Base-by-base conservation (phyloP, 2,329 filamentous ascomycete species). In the Lecanicillium sp. region DNA sequence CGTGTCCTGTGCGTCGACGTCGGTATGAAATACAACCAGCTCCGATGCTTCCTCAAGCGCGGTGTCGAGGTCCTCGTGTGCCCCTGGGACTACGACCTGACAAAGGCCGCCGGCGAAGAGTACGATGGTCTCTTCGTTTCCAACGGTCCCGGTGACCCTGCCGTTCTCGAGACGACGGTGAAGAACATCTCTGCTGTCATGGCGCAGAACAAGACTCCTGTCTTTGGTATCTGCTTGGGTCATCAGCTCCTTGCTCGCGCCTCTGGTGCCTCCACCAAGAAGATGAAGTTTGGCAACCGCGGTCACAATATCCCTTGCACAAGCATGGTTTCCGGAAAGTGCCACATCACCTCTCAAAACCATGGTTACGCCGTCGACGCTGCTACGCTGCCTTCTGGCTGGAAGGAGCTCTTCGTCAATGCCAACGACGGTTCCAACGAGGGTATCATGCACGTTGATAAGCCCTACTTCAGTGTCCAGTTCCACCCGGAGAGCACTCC, bases 261-360 rank as follows among this genome's bases (percentile, higher is more conserved):
- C 42, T 80, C 88, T 22, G 90, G 90, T 40, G 90, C 89, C 33
- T 72, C 72, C 33, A 97, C 92, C 1, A 65, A 75, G 55, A 98
- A 98, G 74, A 94, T 98, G 87, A 97, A 97, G 74, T 98, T 96
- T 56, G 92, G 92, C 68, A 98, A 98, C 69, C 87, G 92, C 55
- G 92, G 90, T 31, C 87, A 94, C 72, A 98, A 98, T 68, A 97
- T 98, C 55, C 92, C 92, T 32, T 96, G 89, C 72, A 97, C 90
- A 10, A 96, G 85, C 66, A 77, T 95, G 75, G 72, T 97, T 49
- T 94, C 90, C 32, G 92, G 92, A 52, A 88, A 88, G 67, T 98
- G 92, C 62, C 90, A 98, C 67, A 98, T 98, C 59, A 98, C 92
- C 29, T 97, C 92, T 9, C 92, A 98, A 65, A 98, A 98, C 64